Evolutionary conservation across 371 early-diverging fungal genomes (phyloP), one percentile per base, ranked within the genome.

Genomic region (Nematocida ironsii): DNA sequence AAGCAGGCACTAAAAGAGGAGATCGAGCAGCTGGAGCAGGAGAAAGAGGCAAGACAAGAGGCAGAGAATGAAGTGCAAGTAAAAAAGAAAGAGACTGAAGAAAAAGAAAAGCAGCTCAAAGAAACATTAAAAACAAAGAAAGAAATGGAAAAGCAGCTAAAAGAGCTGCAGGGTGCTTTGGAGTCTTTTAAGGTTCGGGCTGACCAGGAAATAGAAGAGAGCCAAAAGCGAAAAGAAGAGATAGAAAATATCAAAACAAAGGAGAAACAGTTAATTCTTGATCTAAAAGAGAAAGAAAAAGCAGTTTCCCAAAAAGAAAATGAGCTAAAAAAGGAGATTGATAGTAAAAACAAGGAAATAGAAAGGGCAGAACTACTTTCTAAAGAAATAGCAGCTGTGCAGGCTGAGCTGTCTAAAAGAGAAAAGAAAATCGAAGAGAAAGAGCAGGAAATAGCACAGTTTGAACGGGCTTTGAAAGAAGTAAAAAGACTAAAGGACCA

Each of bases 81-180:
- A 39, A n/a, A 16, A 33, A 25, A 27, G 33, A 23, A 40, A 27
- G 80, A 52, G 33, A 45, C 45, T n/a, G 69, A 57, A 57, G 80
- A 57, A 42, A 78, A 52, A 71, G 57, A 71, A 69, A 55, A 42
- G 60, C 60, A 40, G 71, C 82, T 73, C 47, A 58, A 73, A 50
- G 62, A 73, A 62, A 50, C 40, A 18, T 16, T 40, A 6, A 73
- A 73, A 23, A 9, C 23, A 13, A 62, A 40, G 44, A 73, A 73
- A 73, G 73, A 73, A 48, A 23, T 50, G 50, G 62, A 33, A n/a
- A 73, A 62, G 62, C 23, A 73, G 62, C 57, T 56, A 23, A 23
- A 39, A 20, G 50, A 60, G 4, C 42, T 62, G 23, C 57, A 73
- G 50, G 44, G 18, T 1, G 44, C 55, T 1, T 6, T 73, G 50